Evolutionary conservation across 2,329 filamentous ascomycete species (phyloP).

Genomic region (Calonectria honghensis): DNA sequence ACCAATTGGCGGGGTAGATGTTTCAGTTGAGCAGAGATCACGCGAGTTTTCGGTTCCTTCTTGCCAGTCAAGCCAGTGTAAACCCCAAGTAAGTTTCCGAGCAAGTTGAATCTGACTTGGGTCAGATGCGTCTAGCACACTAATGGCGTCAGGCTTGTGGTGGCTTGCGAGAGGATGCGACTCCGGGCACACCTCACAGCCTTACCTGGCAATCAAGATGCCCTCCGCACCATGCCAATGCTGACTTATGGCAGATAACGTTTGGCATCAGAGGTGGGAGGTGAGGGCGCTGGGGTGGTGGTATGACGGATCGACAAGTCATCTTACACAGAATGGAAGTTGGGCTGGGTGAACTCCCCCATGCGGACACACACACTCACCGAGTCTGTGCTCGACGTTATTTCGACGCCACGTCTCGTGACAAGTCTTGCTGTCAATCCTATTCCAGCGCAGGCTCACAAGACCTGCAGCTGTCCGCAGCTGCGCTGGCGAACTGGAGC

Average conservation of each 20-base stretch:
- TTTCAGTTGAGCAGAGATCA: background rate
- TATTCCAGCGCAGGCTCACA: background rate
- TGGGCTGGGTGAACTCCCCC: too few species aligned
- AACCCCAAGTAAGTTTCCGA: background rate
- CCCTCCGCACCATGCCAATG: background rate
- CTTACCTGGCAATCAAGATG: background rate
- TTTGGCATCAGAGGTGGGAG: background rate
- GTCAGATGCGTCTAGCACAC: background rate
- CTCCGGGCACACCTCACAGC: too few species aligned
- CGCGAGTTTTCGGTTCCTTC: background rate
- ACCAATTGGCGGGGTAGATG: background rate
- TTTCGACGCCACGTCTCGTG: background rate
- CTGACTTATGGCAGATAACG: slow-evolving; percentile 5
- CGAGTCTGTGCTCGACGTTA: background rate
- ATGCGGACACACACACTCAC: background rate
- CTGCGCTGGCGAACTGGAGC: background rate
- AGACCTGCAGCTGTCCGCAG: background rate
- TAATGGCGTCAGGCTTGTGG: background rate
- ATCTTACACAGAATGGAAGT: slow-evolving; percentile 20
- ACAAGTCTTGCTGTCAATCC: background rate
- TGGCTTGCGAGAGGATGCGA: background rate
- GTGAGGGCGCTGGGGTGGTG: background rate
- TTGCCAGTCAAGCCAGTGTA: background rate
- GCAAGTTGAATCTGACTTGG: background rate
- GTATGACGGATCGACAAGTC: slow-evolving; percentile 20